These are phyloP conservation scores for Brassica balearica DNA, from an alignment of 441 rosid species.

Conservation along the genomic window DNA sequence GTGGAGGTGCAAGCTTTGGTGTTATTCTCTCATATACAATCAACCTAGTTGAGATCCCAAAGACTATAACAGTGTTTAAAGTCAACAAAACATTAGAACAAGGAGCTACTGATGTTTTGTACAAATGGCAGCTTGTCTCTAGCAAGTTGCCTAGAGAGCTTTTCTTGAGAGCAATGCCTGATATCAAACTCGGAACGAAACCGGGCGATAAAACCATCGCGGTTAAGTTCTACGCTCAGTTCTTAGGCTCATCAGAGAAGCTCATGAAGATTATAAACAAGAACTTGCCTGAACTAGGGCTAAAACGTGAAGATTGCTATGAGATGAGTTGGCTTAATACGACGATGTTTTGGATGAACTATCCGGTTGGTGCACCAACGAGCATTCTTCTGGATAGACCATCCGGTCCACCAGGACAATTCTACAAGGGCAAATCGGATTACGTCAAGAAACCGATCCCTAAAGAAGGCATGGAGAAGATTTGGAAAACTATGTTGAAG, in stretches of 20 bases:
- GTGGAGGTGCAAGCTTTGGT: slow-evolving; percentile 72
- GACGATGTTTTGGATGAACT: slow-evolving; percentile 51
- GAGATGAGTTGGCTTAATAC: slow-evolving; percentile 74
- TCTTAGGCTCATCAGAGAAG: slow-evolving; percentile 50
- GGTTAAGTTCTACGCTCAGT: slow-evolving; percentile 48
- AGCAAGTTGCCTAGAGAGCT: slow-evolving; percentile 56
- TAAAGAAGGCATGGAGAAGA: slow-evolving; percentile 52
- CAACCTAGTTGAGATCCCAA: slow-evolving; percentile 58
- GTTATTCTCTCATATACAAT: slow-evolving; percentile 64
- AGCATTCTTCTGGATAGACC: slow-evolving; percentile 63
- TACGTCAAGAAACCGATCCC: slow-evolving; percentile 58
- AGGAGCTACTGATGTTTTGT: slow-evolving; percentile 52
- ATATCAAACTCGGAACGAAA: slow-evolving; percentile 41
- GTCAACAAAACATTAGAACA: slow-evolving; percentile 56
- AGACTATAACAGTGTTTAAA: slow-evolving; percentile 62
- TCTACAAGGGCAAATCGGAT: slow-evolving; percentile 70
- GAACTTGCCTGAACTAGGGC: slow-evolving; percentile 62
- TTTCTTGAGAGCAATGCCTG: slow-evolving; percentile 55
- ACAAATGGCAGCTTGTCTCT: slow-evolving; percentile 66
- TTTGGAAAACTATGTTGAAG: slow-evolving; percentile 54
- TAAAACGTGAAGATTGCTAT: slow-evolving; percentile 54
- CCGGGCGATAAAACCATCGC: slow-evolving; percentile 33
- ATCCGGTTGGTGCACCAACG: slow-evolving; percentile 49
- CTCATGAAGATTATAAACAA: slow-evolving; percentile 44
- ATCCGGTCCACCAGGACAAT: slow-evolving; percentile 49